Evolutionary conservation across 495 filamentous ascomycete genomes (phyloP), one percentile per base, ranked within the genome.

Genomic region (Neurospora sp.): DNA sequence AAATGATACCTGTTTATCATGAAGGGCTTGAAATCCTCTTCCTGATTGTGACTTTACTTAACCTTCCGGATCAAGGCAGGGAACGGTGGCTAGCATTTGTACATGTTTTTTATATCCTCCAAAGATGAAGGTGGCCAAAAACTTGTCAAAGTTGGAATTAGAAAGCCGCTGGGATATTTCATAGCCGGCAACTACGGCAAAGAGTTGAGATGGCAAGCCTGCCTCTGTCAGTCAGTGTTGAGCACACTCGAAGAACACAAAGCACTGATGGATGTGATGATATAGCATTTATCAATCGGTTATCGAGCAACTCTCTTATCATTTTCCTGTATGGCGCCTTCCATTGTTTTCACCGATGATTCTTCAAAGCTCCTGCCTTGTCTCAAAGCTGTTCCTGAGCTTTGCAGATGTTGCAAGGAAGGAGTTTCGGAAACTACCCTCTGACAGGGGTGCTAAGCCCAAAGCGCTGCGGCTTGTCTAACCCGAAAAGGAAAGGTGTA

Each of bases 401-500:
- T 66, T 66, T 66, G 54, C 48, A 59, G 24, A 59, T 59, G 48
- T 59, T 59, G 48, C 54, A 62, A 19, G 54, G 54, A 62, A 62
- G 24, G 54, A 62, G 54, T 62, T 34, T 62, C 54, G 54, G 71
- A 72, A 72, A 62, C 43, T 72, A 42, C 28, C 70, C 70, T 45
- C 28, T 40, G 39, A 72, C 74, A 77, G 75, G 78, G 77, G 34
- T 48, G 2, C 36, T 11, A 62, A 34, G 38, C 28, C 54, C 28
- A 19, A 31, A 34, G 48, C 24, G 71, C 62, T 72, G 28, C 8
- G 69, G 69, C 17, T 36, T 36, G 59, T 34, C 78, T 80, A 81
- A 69, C 80, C 74, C 71, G 42, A 74, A 74, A 59, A 73, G 76
- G 80, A 71, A 81, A 71, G 76, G 69, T 69, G 45, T 70, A 71